Base-by-base conservation (phyloP, 441 rosid species). In the Corymbia citriodora region DNA sequence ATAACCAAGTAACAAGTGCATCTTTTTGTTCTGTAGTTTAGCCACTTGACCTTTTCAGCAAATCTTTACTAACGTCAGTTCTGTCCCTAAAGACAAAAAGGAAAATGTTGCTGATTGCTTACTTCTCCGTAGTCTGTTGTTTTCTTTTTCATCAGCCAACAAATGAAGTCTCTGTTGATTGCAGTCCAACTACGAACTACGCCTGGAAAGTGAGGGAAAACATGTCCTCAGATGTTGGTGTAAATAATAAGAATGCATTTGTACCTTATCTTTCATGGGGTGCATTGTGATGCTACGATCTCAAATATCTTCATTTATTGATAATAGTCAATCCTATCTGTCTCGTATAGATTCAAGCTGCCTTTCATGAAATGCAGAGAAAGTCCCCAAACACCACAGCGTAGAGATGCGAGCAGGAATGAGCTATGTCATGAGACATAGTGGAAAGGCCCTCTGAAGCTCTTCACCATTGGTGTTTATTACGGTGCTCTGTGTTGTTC, bases 191-290 rank as follows among this genome's bases (percentile, higher is more conserved):
- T 59, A 5, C 0, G 6, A 59, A 57, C 29, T 10, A 25, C 68
- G 11, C 4, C 68, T 2, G 15, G 68, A 61, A 61, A 0, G 25
- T 19, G 25, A 0, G 25, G 0, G 1, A 19, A 55, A 0, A 55
- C 0, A 55, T 0, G 11, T 19, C 27, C 27, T 25, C 25, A 55
- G 40, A 68, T 15, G 0, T 68, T 68, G 79, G 21, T 31, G 11
- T 31, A 70, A 16, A 70, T 70, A 1, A 68, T 9, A 12, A 31
- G 31, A 8, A 17, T 31, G 45, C 45, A 9, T 70, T 9, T 16
- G 79, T 15, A 16, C 6, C 23, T 68, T 31, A 31, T 70, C 23
- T 31, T 68, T 68, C 2, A 4, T 9, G 23, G 40, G 0, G 21
- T 31, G 0, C 0, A 33, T 70, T 1, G 79, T 1, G 23, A 31